phyloP scores from a whole-genome alignment of 768 basidiomycete species.

The Psilocybe subaeruginosa region DNA sequence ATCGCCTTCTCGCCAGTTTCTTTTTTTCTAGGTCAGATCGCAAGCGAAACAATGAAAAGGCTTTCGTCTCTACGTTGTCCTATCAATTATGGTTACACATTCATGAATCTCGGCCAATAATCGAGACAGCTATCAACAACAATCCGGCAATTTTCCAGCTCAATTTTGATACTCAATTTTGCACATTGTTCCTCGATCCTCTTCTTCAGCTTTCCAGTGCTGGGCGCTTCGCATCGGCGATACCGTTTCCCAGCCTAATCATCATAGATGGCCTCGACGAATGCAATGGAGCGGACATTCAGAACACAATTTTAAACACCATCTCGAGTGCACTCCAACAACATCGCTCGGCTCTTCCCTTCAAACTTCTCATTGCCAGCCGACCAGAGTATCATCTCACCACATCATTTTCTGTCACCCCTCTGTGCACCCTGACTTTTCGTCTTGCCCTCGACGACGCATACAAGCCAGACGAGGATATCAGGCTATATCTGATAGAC shows the following conservation, averaged over 20 bases:
- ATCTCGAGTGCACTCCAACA: neutral
- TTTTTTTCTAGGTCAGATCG: too few species aligned
- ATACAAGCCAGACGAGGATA: slow-evolving; percentile 7
- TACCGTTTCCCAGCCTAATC: too few species aligned
- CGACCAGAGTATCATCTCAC: slow-evolving; percentile 12
- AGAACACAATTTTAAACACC: slow-evolving; percentile 4
- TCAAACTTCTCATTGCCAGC: slow-evolving; percentile 12
- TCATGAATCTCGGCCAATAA: too few species aligned
- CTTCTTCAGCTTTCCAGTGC: neutral
- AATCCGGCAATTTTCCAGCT: neutral
- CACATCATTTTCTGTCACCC: neutral
- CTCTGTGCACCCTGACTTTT: neutral
- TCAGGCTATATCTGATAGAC: neutral
- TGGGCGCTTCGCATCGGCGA: too few species aligned
- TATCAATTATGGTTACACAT: too few species aligned
- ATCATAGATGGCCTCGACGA: too few species aligned
- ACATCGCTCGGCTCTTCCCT: neutral
- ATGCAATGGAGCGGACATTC: neutral
- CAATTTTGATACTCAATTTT: slow-evolving; percentile 1
- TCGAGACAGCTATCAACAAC: too few species aligned
- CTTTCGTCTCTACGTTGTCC: too few species aligned
- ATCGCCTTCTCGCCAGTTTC: too few species aligned
- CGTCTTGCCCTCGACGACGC: slow-evolving; percentile 5
- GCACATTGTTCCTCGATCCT: slow-evolving; percentile 10
- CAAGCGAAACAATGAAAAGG: too few species aligned